phyloP scores from a whole-genome alignment of 208 protist species.

The Acanthamoeba lenticulata region DNA sequence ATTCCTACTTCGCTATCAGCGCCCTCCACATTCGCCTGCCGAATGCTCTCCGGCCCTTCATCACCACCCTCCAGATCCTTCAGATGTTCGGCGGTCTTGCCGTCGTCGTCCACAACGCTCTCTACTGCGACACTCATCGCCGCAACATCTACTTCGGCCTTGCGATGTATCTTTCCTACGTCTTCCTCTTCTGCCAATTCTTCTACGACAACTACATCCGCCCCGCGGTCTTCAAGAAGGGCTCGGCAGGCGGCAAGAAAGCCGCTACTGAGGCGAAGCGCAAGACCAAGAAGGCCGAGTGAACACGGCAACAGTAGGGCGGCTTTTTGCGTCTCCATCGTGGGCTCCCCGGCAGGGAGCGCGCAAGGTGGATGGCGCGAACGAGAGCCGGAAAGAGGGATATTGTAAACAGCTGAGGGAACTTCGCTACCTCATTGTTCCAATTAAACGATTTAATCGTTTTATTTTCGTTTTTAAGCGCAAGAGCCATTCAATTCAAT shows the following conservation, averaged over 20 bases:
- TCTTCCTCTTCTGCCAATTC: conserved; percentile 91
- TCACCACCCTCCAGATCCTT: conserved; percentile 76
- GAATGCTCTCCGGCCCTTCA: neutral
- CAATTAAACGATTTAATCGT: too few species aligned
- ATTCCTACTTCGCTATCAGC: conserved; percentile 93
- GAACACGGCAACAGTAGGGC: too few species aligned
- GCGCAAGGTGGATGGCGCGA: too few species aligned
- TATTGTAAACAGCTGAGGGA: too few species aligned
- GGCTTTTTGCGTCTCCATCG: too few species aligned
- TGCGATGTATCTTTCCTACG: conserved; percentile 94
- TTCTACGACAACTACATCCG: conserved; percentile 87
- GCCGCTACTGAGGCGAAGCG: neutral
- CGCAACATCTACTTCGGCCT: conserved; percentile 74
- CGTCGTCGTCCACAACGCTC: conserved; percentile 77
- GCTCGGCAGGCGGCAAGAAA: neutral
- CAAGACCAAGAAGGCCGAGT: neutral
- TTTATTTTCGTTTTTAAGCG: too few species aligned
- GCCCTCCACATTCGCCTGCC: conserved; percentile 74
- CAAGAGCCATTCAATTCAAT: too few species aligned
- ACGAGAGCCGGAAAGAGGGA: too few species aligned
- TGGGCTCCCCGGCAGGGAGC: too few species aligned
- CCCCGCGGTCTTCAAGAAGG: neutral
- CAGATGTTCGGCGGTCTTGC: conserved; percentile 87
- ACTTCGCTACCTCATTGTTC: too few species aligned
- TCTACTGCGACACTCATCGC: conserved; percentile 13